Evolutionary conservation across 805 yeast genomes (phyloP), one percentile per base, ranked within the genome.

Genomic region (Candida maris): DNA sequence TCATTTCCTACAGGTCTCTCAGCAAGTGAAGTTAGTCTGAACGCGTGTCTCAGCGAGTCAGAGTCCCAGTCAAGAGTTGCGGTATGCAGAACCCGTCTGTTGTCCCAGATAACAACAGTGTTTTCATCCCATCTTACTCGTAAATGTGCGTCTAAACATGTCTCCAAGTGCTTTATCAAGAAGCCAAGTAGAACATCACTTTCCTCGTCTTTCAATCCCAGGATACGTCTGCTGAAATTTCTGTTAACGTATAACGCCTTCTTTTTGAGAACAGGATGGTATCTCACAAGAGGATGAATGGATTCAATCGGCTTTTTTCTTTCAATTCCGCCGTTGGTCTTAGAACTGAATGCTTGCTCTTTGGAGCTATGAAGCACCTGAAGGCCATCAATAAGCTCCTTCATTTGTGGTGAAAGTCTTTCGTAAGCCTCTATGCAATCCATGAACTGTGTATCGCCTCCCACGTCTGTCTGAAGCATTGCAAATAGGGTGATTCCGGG

Each of bases 401-500:
- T 70, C 65, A 82, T 73, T 19, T 65, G 71, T 17, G 84, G 83
- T 1, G 89, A 81, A 35, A 84, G 67, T 50, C 89, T 65, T 40
- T 79, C 73, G 59, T 79, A 84, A 8, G 86, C 87, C 56, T 81
- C 87, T 24, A 68, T 67, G 19, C 78, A 68, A 52, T 81, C 85
- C n/a, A 85, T 74, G 54, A 81, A 84, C 32, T 81, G 64, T n/a
- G 93, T 84, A 57, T 84, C 93, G 43, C 93, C 93, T 36, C 91
- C 88, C 27, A 77, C 37, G 14, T 44, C 50, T 8, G 55, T 47
- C 33, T 81, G 83, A 32, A 81, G 63, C 38, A 80, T 76, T 14
- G 76, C 67, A 51, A 84, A 78, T 43, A 80, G 72, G 1, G 94
- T 83, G 38, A 73, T 65, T 12, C 83, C 83, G 10, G 89, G 84